phyloP scores from a whole-genome alignment of 2,329 filamentous ascomycete genomes.

The Aspergillus clavatus region DNA sequence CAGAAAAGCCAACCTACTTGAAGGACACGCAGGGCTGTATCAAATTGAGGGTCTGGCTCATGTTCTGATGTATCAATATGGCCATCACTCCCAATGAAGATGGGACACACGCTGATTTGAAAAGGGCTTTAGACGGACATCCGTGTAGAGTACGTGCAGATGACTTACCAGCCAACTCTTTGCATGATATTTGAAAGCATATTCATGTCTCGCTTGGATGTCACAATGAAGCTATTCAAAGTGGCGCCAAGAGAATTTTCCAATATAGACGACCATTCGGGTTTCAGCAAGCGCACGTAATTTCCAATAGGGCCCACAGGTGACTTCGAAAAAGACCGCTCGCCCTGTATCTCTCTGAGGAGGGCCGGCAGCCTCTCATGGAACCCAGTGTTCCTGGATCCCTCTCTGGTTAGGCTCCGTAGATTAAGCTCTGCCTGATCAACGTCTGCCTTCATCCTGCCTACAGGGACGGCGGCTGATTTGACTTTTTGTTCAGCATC shows the following conservation, averaged over 20 bases:
- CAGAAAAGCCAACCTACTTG: conserved; percentile 43
- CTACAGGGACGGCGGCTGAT: conserved; percentile 20
- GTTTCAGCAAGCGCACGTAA: conserved; percentile 69
- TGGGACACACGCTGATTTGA: conserved; percentile 46
- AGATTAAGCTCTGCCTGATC: conserved; percentile 49
- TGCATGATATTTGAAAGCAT: conserved; percentile 63
- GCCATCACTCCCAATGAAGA: conserved; percentile 60
- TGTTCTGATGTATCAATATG: conserved; percentile 57
- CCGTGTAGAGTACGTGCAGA: not conserved
- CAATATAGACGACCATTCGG: conserved; percentile 76
- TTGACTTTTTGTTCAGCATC: conserved; percentile 31
- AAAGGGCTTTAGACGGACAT: conserved; percentile 10
- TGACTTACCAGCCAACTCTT: conserved; percentile 47
- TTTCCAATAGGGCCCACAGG: conserved; percentile 82
- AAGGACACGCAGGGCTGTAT: conserved; percentile 75
- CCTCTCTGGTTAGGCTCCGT: conserved; percentile 51
- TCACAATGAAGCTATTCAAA: conserved; percentile 76
- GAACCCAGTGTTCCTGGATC: conserved; percentile 61
- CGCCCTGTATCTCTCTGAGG: conserved; percentile 63
- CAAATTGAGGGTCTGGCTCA: conserved; percentile 67
- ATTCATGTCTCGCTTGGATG: conserved; percentile 68
- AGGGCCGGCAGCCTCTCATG: conserved; percentile 59
- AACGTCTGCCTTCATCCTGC: conserved; percentile 52
- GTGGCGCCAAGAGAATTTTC: conserved; percentile 68
- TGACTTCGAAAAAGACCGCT: conserved; percentile 61